Evolutionary conservation across 1,139 yeast species (phyloP), one percentile per base, ranked within the genome.

Genomic region (Yamadazyma membranifaciens): DNA sequence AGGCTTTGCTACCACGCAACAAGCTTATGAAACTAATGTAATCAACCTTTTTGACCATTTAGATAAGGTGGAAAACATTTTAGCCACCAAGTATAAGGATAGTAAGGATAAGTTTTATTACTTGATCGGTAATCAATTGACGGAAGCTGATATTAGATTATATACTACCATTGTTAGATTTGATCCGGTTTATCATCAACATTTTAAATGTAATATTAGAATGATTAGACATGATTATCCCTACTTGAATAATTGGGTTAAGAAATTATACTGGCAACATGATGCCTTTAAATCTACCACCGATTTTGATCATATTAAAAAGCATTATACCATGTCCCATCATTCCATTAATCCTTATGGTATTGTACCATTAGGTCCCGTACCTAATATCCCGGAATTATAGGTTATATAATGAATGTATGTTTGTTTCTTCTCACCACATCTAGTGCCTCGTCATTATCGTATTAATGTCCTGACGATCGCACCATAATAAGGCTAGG

Each of bases 171-270:
- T 91, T 46, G 71, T 87, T 36, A 78, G 98, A 52, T 91, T 91
- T 56, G 97, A 91, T 60, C 86, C 94, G 1, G 95, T 87, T 25
- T 91, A 91, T 58, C 91, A 84, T 41, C 96, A 89, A 63, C 97
- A 89, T 62, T 92, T 92, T 78, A 92, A 92, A 68, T 87, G 96
- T 65, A 92, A 92, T 62, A 64, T 88, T 48, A 81, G 82, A 38
- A 85, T 82, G 74, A 86, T 92, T 55, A 80, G 97, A 57, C 72
- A 71, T 48, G 87, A 88, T 48, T 92, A 80, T 60, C 97, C 97
- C 16, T 64, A 73, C 54, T 65, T 89, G 41, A 84, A 88, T 65
- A 69, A 79, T 47, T 91, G 96, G 95, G 61, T 89, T 51, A 73
- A 85, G 54, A 80, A 84, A 51, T 73, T 92, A 54, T 92, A 91